These are phyloP conservation scores for Ophiosphaerella korrae DNA, from an alignment of 2,329 filamentous ascomycete genomes.

Conservation along the genomic window DNA sequence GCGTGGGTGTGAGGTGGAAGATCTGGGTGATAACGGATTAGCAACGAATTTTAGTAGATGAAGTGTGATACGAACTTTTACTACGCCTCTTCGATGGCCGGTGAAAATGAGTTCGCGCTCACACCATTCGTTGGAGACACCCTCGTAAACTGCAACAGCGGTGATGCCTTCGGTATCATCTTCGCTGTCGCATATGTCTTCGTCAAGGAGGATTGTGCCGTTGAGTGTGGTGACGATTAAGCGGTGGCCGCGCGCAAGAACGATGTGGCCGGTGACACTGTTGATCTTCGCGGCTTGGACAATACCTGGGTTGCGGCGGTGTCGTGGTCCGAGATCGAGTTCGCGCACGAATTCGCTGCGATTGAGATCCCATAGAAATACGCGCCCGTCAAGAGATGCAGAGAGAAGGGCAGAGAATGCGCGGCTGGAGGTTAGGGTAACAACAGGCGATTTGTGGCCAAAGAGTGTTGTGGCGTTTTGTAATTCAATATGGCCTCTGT, in stretches of 20 bases:
- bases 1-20: conserved; percentile 61
- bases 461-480: conserved; percentile 81
- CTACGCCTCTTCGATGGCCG: conserved; percentile 80
- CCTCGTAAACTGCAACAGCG: conserved; percentile 91
- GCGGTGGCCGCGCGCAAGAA: conserved; percentile 77
- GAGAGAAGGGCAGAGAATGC: conserved; percentile 89
- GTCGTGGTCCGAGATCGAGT: conserved; percentile 55
- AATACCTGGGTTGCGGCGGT: conserved; percentile 28
- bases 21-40: conserved; percentile 46
- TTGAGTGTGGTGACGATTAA: conserved; percentile 86
- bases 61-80: conserved; percentile 61
- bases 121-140: conserved; percentile 87
- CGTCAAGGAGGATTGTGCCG: conserved; percentile 78
- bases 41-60: neutral
- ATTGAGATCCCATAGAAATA: conserved; percentile 94
- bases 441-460: conserved; percentile 85
- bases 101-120: conserved; percentile 87
- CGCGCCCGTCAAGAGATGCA: conserved; percentile 78
- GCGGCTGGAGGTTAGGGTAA: conserved; percentile 80
- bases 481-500: conserved; percentile 71
- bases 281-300: conserved; percentile 82
- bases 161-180: conserved; percentile 73
- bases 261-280: conserved; percentile 86
- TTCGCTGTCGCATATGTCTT: conserved; percentile 72
- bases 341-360: conserved; percentile 82